Evolutionary conservation across 805 yeast genomes (phyloP).

Genomic region (Candida awuae): DNA sequence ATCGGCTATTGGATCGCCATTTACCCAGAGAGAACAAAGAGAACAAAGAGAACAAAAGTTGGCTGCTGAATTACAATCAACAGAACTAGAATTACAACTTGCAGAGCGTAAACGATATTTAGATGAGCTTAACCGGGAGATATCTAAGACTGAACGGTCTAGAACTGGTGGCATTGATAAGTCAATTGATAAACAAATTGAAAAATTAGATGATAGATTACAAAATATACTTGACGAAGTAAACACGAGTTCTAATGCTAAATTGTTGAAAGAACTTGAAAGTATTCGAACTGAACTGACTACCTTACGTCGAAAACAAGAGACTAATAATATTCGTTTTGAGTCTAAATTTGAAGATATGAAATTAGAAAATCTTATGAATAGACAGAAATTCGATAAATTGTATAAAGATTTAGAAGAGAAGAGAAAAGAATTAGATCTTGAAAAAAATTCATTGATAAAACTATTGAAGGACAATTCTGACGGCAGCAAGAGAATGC

Average conservation of each 20-base stretch:
- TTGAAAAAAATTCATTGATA: conserved; percentile 22
- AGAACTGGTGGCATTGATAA: not conserved
- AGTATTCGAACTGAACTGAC: conserved; percentile 19
- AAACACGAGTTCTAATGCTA: conserved; percentile 13
- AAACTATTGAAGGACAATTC: conserved; percentile 15
- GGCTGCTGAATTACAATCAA: conserved; percentile 1
- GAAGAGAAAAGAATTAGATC: conserved; percentile 22
- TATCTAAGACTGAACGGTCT: not conserved
- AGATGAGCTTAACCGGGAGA: conserved; percentile 4
- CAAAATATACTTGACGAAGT: conserved; percentile 15
- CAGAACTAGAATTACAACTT: conserved; percentile 4
- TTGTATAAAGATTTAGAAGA: conserved; percentile 20
- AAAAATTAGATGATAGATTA: conserved; percentile 12
- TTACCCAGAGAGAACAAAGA: too few species aligned
- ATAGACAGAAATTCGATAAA: conserved; percentile 20
- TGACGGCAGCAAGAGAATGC: too few species aligned
- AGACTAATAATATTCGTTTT: conserved; percentile 54
- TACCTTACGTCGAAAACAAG: conserved; percentile 21
- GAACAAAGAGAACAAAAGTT: not conserved
- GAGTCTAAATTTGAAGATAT: conserved; percentile 62
- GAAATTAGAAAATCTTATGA: conserved; percentile 38
- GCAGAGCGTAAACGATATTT: conserved; percentile 8
- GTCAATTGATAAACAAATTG: conserved; percentile 5
- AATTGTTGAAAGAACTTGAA: conserved; percentile 16
- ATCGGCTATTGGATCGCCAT: not conserved